Base-by-base conservation (phyloP, 495 filamentous ascomycete genomes). In the Thermochaetoides thermophila region DNA sequence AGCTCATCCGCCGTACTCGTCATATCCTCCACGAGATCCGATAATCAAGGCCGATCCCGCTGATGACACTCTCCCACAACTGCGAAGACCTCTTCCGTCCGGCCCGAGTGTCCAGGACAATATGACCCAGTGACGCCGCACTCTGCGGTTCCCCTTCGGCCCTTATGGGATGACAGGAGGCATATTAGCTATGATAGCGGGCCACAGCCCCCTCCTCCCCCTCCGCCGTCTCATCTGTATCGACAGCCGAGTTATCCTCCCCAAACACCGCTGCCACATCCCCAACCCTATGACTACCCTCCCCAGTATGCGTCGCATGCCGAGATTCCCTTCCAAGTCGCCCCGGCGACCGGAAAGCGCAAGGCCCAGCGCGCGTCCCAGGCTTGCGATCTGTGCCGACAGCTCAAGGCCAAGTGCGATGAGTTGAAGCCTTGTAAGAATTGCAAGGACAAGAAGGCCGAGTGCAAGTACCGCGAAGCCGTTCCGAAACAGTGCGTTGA, bases 401-500 rank as follows among this genome's bases (percentile, higher is more conserved):
- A 64, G 32, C 60, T 76, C n/a, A 81, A 81, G 49, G 74, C 74
- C 17, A 79, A 78, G 53, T 81, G 76, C 48, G 73, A 78, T 37
- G 76, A 81, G 57, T 59, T 60, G 32, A 74, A 66, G 50, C 74
- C 68, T 2, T 73, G 68, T 43, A 64, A 61, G 25, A 69, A 61
- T 26, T 73, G 68, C 39, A 60, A 59, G 31, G 68, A 73, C 37
- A 73, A 73, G 40, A 61, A 60, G 27, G 51, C 70, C 6, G 59
- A 68, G 14, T 81, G 76, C 55, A 63, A 66, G 44, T 81, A 79
- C 46, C 67, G 73, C 17, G 74, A 78, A 33, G 68, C 74, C 5
- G 70, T 71, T 10, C 73, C 73, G 17, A 77, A 78, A 38, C 74
- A 76, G 75, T 80, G 55, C 44, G 70, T 57, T 19, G 17, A 9